Evolutionary conservation across 371 early-diverging fungal genomes (phyloP).

Genomic region (Mucor mucedo): DNA sequence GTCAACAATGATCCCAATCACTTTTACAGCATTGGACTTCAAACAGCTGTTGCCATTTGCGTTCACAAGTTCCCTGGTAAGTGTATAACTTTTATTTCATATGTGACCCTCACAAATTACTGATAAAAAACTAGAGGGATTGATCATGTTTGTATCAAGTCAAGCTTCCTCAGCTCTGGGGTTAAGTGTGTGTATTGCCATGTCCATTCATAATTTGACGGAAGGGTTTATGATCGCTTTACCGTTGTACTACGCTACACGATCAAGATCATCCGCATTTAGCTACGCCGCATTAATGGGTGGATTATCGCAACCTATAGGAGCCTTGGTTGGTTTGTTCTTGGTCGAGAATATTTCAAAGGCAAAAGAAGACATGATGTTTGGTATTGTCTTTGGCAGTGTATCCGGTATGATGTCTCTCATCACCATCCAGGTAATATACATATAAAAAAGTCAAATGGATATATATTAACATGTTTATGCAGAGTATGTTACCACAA

Average conservation of each 20-base stretch:
- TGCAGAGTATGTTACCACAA: constrained; percentile 59
- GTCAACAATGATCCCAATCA: constrained; percentile 23
- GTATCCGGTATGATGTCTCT: constrained; percentile 78
- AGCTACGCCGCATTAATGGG: constrained; percentile 66
- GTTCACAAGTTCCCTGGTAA: constrained; percentile 81
- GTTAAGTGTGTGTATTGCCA: constrained; percentile 71
- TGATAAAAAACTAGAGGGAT: constrained; percentile 57
- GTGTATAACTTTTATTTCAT: not conserved
- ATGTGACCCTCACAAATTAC: not conserved
- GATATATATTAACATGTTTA: not conserved
- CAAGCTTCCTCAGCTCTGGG: constrained; percentile 67
- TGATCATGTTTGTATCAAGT: constrained; percentile 75
- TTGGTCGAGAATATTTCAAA: constrained; percentile 49
- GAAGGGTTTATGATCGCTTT: constrained; percentile 81
- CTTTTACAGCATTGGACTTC: constrained; percentile 64
- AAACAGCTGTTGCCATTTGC: constrained; percentile 81
- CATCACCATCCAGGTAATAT: constrained; percentile 49
- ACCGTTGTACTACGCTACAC: constrained; percentile 75
- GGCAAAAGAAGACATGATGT: constrained; percentile 50
- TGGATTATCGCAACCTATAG: constrained; percentile 66
- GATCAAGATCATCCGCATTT: constrained; percentile 66
- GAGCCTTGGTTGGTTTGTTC: constrained; percentile 59
- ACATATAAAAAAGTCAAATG: not conserved
- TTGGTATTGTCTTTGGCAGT: constrained; percentile 59
- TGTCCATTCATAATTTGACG: constrained; percentile 82